Base-by-base conservation (phyloP, 441 rosid species). In the Pelargonium australe region DNA sequence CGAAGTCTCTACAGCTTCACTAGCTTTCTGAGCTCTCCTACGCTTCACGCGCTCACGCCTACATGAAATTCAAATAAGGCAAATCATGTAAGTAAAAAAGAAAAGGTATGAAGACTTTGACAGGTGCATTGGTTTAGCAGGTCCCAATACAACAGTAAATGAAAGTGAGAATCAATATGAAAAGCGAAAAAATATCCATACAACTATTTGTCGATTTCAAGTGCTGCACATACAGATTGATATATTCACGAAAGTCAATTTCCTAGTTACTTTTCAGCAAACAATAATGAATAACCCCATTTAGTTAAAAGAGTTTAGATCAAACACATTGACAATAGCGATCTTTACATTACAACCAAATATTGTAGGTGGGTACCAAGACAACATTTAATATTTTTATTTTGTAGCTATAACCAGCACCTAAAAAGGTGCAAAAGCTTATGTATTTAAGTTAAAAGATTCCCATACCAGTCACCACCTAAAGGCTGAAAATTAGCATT, bases 401-500 rank as follows among this genome's bases (percentile, higher is more conserved):
- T 12, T 53, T n/a, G 17, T 5, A 53, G 60, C 17, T 14, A 53
- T 1, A 49, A 53, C 2, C 17, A 37, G 14, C 7, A 53, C 19
- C 7, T 17, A 12, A 53, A 53, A 53, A n/a, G 49, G 9, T 6
- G 4, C n/a, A 2, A 68, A 44, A 8, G n/a, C 2, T 3, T 16
- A 2, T 17, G 9, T 10, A 65, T 58, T 34, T 11, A n/a, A 17
- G 65, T 17, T 7, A 13, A 10, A 10, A 0, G 20, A 62, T 68
- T 66, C 72, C 58, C 81, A 19, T 80, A 95, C 98, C 99, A 95
- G 79, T 95, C 97, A 60, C 98, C 95, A 57, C 96, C 95, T 25
- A 95, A 78, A 31, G 99, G 96, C 83, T 95, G 99, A 81, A 95
- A 95, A 82, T 95, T 92, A 11, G 99, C 99, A 71, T 95, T 95